A percentile compares a stretch with the other conserved stretches of the same genome.
Evolutionary conservation across 371 early-diverging fungal species (phyloP).

Genomic region (Pancytospora philotis): DNA sequence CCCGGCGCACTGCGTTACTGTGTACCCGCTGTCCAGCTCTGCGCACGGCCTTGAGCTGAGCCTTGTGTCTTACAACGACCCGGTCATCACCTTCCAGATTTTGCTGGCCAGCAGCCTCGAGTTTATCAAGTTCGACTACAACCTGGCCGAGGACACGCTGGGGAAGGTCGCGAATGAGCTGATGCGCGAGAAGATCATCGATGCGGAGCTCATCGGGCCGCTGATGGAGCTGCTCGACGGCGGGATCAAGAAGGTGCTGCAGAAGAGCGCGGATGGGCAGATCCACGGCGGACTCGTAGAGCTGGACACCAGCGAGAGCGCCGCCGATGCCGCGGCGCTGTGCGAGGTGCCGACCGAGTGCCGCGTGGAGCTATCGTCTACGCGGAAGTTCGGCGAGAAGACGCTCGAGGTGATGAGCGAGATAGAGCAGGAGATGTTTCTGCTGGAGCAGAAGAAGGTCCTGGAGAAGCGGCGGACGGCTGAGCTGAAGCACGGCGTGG

Average conservation of each 20-base stretch:
- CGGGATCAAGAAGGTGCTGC: constrained; percentile 31
- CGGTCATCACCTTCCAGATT: constrained; percentile 65
- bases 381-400: constrained; percentile 8
- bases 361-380: not conserved
- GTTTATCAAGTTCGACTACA: constrained; percentile 74
- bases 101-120: constrained; percentile 61
- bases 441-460: constrained; percentile 1
- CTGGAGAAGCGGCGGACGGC: not conserved
- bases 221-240: constrained; percentile 23
- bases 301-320: constrained; percentile 11
- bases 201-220: constrained; percentile 33
- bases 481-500: not conserved
- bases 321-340: constrained; percentile 1
- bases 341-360: constrained; percentile 1
- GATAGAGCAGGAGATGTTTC: constrained; percentile 17
- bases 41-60: constrained; percentile 40
- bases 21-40: constrained; percentile 25
- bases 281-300: constrained; percentile 12
- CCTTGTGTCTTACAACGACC: constrained; percentile 29
- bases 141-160: constrained; percentile 72
- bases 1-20: constrained; percentile 23
- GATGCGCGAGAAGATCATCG: constrained; percentile 58
- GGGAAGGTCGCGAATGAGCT: constrained; percentile 77
- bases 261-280: constrained; percentile 7
- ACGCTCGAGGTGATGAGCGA: constrained; percentile 19